phyloP scores from a whole-genome alignment of 2,329 filamentous ascomycete genomes.

The Venturia nashicola region DNA sequence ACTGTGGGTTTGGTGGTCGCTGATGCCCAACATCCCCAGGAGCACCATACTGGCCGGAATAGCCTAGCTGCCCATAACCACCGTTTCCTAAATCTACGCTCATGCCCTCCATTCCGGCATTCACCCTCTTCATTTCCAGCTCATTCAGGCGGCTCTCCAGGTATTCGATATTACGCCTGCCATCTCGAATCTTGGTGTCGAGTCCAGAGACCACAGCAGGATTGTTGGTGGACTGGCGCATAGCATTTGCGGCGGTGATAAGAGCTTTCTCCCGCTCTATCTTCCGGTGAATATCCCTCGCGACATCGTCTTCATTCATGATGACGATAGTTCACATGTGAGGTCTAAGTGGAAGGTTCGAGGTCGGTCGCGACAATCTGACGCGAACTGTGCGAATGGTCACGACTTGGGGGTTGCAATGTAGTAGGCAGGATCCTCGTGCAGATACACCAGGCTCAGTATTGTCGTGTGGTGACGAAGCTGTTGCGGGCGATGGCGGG shows the following conservation, averaged over 20 bases:
- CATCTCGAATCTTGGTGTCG: slow-evolving; percentile 89
- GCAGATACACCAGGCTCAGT: neutral
- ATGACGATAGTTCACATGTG: slow-evolving; percentile 7
- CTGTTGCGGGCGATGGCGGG: slow-evolving; percentile 1
- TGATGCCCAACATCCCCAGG: neutral
- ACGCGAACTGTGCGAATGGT: neutral
- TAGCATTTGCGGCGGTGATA: slow-evolving; percentile 84
- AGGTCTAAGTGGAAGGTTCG: neutral
- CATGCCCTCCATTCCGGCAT: slow-evolving; percentile 55
- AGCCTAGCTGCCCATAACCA: slow-evolving; percentile 9
- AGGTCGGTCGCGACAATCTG: neutral
- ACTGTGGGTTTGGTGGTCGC: slow-evolving; percentile 73
- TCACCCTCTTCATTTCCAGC: slow-evolving; percentile 68
- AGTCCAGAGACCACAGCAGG: slow-evolving; percentile 79
- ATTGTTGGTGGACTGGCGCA: slow-evolving; percentile 94
- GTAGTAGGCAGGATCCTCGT: neutral
- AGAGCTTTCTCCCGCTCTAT: slow-evolving; percentile 95
- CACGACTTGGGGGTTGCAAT: neutral
- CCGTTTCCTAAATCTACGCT: slow-evolving; percentile 42
- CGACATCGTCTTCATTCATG: slow-evolving; percentile 43
- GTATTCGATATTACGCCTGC: slow-evolving; percentile 85
- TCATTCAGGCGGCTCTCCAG: slow-evolving; percentile 86
- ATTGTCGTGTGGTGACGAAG: slow-evolving; percentile 1
- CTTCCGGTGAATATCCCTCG: slow-evolving; percentile 83
- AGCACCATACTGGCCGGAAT: slow-evolving; percentile 53